Conservation (phyloP, 768 basidiomycete genomes). For the Trametes cinnabarina region DNA sequence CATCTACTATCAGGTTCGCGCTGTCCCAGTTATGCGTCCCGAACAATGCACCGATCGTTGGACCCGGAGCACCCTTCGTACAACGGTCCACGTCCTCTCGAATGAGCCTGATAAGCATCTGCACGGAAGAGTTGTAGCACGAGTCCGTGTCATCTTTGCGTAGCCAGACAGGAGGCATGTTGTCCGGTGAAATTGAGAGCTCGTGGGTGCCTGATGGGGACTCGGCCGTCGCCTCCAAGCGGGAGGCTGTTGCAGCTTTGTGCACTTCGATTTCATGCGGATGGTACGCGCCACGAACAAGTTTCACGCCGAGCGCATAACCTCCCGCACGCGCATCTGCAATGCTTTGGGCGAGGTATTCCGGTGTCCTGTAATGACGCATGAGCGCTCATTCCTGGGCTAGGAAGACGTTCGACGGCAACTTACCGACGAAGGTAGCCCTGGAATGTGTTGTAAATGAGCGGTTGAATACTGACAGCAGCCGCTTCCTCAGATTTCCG, state of each 20-base stretch:
- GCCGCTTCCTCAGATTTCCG: background rate
- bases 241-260: constrained; percentile 19
- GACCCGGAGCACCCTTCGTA: constrained; percentile 8
- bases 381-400: no score
- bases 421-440: constrained; percentile 76
- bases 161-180: constrained; percentile 64
- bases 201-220: constrained; percentile 14
- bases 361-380: constrained; percentile 54
- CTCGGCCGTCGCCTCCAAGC: background rate
- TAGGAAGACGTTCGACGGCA: background rate
- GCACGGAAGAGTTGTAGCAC: constrained; percentile 64
- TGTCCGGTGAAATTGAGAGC: constrained; percentile 58
- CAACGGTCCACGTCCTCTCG: constrained; percentile 44
- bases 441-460: constrained; percentile 86
- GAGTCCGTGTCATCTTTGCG: constrained; percentile 71
- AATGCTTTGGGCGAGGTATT: constrained; percentile 63
- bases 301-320: constrained; percentile 84
- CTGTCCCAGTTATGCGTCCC: constrained; percentile 86
- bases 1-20: constrained; percentile 56
- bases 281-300: constrained; percentile 93
- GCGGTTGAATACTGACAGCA: constrained; percentile 46
- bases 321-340: constrained; percentile 60
- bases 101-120: constrained; percentile 52
- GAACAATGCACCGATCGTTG: constrained; percentile 65
- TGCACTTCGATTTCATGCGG: constrained; percentile 65